These are phyloP conservation scores for Xylaria sp. DNA, from an alignment of 2,329 filamentous ascomycete species.

Conservation along the genomic window DNA sequence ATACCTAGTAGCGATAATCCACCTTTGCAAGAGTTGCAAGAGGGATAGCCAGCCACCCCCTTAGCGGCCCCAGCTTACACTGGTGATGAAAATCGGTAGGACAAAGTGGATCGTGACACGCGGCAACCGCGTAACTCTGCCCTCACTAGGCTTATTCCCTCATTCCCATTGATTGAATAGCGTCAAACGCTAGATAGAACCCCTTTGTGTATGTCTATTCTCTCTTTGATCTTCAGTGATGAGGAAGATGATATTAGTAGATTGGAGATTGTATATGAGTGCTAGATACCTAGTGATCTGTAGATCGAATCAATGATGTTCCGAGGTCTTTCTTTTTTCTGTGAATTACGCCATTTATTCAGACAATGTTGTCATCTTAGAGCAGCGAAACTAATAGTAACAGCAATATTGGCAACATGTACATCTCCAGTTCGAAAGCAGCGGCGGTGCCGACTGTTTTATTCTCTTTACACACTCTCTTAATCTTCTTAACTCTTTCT, in stretches of 20 bases:
- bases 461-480: background rate
- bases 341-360: background rate
- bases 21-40: background rate
- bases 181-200: too few relatives aligned
- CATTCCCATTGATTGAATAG: background rate
- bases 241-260: background rate
- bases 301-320: background rate
- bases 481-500: background rate
- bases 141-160: background rate
- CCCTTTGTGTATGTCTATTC: background rate
- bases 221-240: background rate
- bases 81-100: background rate
- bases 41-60: background rate
- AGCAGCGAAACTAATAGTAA: background rate
- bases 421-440: background rate
- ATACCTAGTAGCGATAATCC: background rate
- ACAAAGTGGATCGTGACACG: conserved; percentile 22
- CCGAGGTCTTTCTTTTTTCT: background rate
- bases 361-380: conserved; percentile 3
- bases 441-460: background rate
- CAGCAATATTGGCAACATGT: background rate
- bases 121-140: conserved; percentile 21
- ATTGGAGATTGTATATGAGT: background rate
- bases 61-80: background rate
- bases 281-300: background rate